Base-by-base conservation (phyloP, 164 flowering plant species). In the Malania oleifera region DNA sequence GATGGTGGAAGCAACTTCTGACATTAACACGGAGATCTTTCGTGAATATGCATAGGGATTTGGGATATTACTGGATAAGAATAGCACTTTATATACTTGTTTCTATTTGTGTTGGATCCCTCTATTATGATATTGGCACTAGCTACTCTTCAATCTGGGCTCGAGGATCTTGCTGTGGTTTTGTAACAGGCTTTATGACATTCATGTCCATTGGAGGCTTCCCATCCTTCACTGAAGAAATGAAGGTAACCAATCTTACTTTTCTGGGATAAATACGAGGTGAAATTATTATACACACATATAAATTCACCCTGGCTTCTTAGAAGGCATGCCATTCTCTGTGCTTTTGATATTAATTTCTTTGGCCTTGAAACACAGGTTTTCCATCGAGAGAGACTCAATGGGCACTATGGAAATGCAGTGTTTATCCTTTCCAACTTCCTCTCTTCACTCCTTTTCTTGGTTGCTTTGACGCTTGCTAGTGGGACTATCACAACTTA, bases 201-300 rank as follows among this genome's bases (percentile, higher is more conserved):
- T 85, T 88, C 59, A 85, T 88, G 96, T 82, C 96, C 24, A 86
- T 88, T 17, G 96, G 92, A 56, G 90, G 96, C 44, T 88, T 88
- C 67, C 96, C 92, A 24, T 89, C 93, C 29, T 84, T 86, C 66
- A 60, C 84, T 12, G 96, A 89, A 75, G 96, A 89, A 68, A 86
- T 89, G 87, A 89, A 86, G 91, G 92, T 81, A 54, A 56, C 28
- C 22, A n/a, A 9, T n/a, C 35, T 31, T 31, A 4, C 9, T 31
- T n/a, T n/a, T n/a, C n/a, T n/a, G n/a, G n/a, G n/a, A n/a, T n/a
- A n/a, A n/a, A n/a, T n/a, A n/a, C n/a, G n/a, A n/a, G n/a, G n/a
- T n/a, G n/a, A 9, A 31, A 31, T 31, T 31, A 31, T 31, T 31
- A 31, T 4, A n/a, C n/a, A n/a, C n/a, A n/a, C n/a, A n/a, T n/a